Evolutionary conservation across 1,139 yeast genomes (phyloP), one percentile per base, ranked within the genome.

Genomic region (Pichia sp.): DNA sequence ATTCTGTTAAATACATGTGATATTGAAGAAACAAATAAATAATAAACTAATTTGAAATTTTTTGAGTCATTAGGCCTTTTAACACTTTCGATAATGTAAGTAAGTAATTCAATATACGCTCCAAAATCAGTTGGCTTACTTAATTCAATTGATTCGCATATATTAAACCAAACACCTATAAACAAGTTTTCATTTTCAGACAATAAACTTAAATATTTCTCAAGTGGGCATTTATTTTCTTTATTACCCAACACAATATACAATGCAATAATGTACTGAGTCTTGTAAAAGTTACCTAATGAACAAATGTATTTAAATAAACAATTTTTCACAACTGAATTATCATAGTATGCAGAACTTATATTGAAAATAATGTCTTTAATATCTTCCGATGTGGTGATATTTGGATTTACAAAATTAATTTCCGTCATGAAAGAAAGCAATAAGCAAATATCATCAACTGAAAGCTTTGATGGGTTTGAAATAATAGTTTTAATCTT

Each of bases 231-330:
- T 11, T 35, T 35, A 29, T 38, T 40, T 5, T 23, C 23, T 5
- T 11, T 24, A 39, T 39, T 16, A 39, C 35, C 38, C 12, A 59
- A 41, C 20, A 50, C 50, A 33, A 58, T 25, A 38, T 51, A 58
- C 25, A 57, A 37, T 1, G 61, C 56, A 29, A 56, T 26, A 7
- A 59, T 46, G 35, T 48, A 53, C 7, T 43, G 30, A 1, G 54
- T 42, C 3, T 43, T 35, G 34, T 53, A 57, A 3, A 40, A 6
- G 0, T 39, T 16, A 4, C 32, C 33, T 6, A 49, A 27, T 6
- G 46, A 45, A 27, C 56, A 49, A 2, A 52, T 48, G 12, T 51
- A 42, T 4, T 43, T 39, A 35, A 58, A 58, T n/a, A 58, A 40
- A 1, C 35, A 10, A 8, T 30, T 31, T 30, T 50, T 43, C 1